Conservation (phyloP, 2,329 filamentous ascomycete species). For the Trichoderma atrobrunneum region DNA sequence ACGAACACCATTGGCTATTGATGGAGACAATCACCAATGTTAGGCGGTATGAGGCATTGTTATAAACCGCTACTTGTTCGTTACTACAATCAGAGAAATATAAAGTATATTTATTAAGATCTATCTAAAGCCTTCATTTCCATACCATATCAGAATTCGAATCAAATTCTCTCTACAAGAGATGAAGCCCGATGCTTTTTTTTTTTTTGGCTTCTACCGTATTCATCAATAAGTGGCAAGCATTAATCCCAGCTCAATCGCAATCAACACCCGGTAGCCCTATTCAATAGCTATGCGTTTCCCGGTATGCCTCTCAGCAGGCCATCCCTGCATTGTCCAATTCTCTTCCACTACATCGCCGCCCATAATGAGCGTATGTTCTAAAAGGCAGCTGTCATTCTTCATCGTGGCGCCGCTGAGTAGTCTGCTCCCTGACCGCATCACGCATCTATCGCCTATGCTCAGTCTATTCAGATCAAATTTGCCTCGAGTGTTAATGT, state of each 20-base stretch:
- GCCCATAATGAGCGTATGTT: constrained; percentile 57
- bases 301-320: constrained; percentile 30
- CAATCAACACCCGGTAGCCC: background rate
- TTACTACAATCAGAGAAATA: background rate
- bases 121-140: background rate
- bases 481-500: constrained; percentile 56
- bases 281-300: background rate
- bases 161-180: background rate
- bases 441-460: constrained; percentile 51
- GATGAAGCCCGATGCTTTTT: background rate
- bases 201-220: background rate
- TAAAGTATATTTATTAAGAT: background rate
- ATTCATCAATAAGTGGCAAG: background rate
- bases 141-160: background rate
- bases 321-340: constrained; percentile 55
- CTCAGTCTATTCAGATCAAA: constrained; percentile 52
- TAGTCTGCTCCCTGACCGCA: constrained; percentile 50
- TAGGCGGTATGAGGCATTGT: background rate
- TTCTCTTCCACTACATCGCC: constrained; percentile 53
- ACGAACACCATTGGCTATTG: background rate
- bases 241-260: background rate
- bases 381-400: constrained; percentile 50
- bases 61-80: background rate
- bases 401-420: constrained; percentile 54
- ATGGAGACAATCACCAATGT: background rate